A percentile compares a stretch with the other conserved stretches of the same genome.
These are phyloP conservation scores for Colletotrichum liriopes DNA, from an alignment of 2,329 filamentous ascomycete genomes.

Conservation along the genomic window DNA sequence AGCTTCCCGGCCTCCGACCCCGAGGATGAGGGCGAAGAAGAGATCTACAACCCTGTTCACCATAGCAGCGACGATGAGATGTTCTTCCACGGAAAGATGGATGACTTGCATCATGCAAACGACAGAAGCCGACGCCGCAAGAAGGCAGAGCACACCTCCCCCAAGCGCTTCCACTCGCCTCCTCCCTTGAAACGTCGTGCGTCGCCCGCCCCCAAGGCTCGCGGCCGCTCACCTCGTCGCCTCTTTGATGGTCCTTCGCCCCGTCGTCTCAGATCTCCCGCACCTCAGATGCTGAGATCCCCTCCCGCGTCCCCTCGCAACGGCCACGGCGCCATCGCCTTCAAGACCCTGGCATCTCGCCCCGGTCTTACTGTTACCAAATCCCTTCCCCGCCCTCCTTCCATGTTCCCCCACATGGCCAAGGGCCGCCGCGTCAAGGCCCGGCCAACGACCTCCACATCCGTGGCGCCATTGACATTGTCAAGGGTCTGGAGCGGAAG, in stretches of 20 bases:
- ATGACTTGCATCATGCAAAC: conserved; percentile 74
- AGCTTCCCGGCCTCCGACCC: conserved; percentile 96
- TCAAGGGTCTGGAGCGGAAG: conserved; percentile 96
- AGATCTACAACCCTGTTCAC: conserved; percentile 70
- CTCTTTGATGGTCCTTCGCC: conserved; percentile 81
- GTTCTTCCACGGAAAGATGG: conserved; percentile 81
- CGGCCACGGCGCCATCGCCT: conserved; percentile 57
- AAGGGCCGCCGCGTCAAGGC: conserved; percentile 57
- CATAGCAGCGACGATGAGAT: conserved; percentile 79
- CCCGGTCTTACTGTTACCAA: conserved; percentile 84
- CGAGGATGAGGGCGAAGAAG: conserved; percentile 86
- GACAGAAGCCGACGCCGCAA: conserved; percentile 65
- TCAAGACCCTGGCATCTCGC: conserved; percentile 67
- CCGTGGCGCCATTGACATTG: conserved; percentile 96
- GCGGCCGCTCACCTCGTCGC: conserved; percentile 70
- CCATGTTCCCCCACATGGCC: conserved; percentile 74
- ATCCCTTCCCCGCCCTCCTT: conserved; percentile 86
- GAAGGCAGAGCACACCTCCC: conserved; percentile 65
- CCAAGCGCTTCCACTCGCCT: conserved; percentile 65
- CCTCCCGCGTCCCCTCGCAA: conserved; percentile 63
- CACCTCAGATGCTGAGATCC: conserved; percentile 66
- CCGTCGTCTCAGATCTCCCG: conserved; percentile 79
- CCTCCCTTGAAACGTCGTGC: conserved; percentile 63
- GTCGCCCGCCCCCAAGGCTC: conserved; percentile 59
- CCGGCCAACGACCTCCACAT: conserved; percentile 72